Conservation (phyloP, 2,329 filamentous ascomycete species). For the Fusarium napiforme region DNA sequence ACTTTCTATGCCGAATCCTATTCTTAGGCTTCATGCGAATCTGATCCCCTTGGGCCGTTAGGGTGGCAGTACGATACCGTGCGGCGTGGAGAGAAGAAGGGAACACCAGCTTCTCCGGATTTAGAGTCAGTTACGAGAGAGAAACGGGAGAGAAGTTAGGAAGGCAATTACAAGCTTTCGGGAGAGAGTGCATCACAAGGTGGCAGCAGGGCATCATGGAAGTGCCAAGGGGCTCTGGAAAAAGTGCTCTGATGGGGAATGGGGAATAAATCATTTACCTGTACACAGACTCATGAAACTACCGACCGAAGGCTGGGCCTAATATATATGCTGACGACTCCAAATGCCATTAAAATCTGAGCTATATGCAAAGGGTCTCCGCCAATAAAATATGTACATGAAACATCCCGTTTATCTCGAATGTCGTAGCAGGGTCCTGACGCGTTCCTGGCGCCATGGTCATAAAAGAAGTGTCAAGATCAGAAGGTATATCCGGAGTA, state of each 20-base stretch:
- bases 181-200: too few relatives aligned
- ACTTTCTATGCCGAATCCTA: too few relatives aligned
- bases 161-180: background rate
- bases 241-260: background rate
- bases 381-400: background rate
- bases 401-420: background rate
- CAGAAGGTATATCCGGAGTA: fast-evolving
- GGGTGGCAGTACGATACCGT: too few relatives aligned
- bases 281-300: background rate
- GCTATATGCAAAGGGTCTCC: background rate
- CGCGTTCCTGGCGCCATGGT: background rate
- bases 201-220: background rate
- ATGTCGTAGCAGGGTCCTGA: fast-evolving
- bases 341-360: too few relatives aligned
- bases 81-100: background rate
- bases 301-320: fast-evolving
- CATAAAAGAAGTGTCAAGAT: too few relatives aligned
- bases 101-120: too few relatives aligned
- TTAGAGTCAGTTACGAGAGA: too few relatives aligned
- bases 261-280: fast-evolving
- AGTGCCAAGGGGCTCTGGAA: too few relatives aligned
- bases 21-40: too few relatives aligned
- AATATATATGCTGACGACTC: fast-evolving
- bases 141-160: fast-evolving
- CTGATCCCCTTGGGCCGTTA: fast-evolving